Percentiles rank a stretch among this genome's conserved stretches.
These are phyloP conservation scores for Posidonia australis DNA, from an alignment of 106 monocot species.

Conservation along the genomic window DNA sequence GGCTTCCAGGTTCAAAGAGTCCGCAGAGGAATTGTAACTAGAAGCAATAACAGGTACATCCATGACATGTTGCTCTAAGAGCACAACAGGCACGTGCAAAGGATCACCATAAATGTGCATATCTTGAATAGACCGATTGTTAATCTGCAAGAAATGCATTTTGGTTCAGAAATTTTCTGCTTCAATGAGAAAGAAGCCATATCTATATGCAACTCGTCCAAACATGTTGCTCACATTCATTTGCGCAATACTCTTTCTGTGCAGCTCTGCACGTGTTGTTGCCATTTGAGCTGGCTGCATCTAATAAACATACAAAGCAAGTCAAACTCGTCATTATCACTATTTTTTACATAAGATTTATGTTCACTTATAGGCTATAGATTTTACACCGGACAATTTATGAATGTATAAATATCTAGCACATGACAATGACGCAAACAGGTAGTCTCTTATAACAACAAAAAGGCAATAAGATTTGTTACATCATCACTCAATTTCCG, in stretches of 20 bases:
- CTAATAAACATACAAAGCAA: constrained; percentile 4
- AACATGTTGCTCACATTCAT: constrained; percentile 57
- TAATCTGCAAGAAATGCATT: constrained; percentile 50
- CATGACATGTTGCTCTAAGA: constrained; percentile 82
- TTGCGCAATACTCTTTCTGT: constrained; percentile 85
- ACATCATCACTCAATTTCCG: constrained; percentile 67
- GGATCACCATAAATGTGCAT: constrained; percentile 94
- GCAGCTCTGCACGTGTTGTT: constrained; percentile 67
- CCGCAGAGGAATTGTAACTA: constrained; percentile 20
- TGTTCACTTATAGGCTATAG: neutral
- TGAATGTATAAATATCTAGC: neutral
- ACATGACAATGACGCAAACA: neutral
- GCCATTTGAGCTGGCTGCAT: constrained; percentile 68
- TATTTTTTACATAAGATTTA: no score
- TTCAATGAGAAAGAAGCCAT: neutral
- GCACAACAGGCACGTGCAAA: constrained; percentile 68
- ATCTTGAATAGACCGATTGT: constrained; percentile 73
- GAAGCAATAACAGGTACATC: constrained; percentile 41
- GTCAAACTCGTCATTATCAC: no score
- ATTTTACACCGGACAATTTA: neutral
- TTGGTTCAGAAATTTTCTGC: neutral
- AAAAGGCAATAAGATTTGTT: constrained; percentile 5
- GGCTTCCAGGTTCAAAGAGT: constrained; percentile 24
- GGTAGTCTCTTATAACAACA: no score
- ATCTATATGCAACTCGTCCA: neutral